Base-by-base conservation (phyloP, 257 asterid genomes). In the Przewalskia tangutica region DNA sequence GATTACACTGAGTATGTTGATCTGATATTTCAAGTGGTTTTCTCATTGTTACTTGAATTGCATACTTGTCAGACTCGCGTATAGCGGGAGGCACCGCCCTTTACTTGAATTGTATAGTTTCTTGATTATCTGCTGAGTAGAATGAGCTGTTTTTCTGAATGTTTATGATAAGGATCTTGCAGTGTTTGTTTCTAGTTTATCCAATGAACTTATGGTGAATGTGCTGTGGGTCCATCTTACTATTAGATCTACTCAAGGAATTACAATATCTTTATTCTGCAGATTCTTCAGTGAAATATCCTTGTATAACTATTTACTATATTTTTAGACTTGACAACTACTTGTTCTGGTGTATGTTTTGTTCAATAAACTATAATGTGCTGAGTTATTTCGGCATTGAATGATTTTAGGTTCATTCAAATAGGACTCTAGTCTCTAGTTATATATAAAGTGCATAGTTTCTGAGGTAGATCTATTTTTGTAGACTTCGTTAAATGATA, bases 21-120 rank as follows among this genome's bases (percentile, higher is more conserved):
- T 85, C 83, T 83, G 80, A 77, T 66, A 5, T 10, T 82, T 83
- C 54, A 40, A 55, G 86, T 79, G 76, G 84, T 48, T 86, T 58
- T 42, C 70, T 53, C 76, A 70, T 32, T 79, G 68, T 83, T 56
- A 65, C 44, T 82, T 67, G 81, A 38, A 48, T 53, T 38, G n/a
- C n/a, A n/a, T n/a, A n/a, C n/a, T n/a, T n/a, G n/a, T n/a, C n/a
- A n/a, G n/a, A n/a, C n/a, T n/a, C n/a, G n/a, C n/a, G n/a, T n/a
- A n/a, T n/a, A n/a, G n/a, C n/a, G n/a, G n/a, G n/a, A n/a, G n/a
- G n/a, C n/a, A n/a, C n/a, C n/a, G n/a, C n/a, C n/a, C n/a, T n/a
- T n/a, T n/a, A n/a, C n/a, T n/a, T n/a, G n/a, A n/a, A n/a, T n/a
- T n/a, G 4, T 40, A 32, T 38, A 10, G 62, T 55, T 55, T 55